A percentile compares a stretch with the other conserved stretches of the same genome.
phyloP scores from a whole-genome alignment of 768 basidiomycete genomes.

The Collybia sp. region DNA sequence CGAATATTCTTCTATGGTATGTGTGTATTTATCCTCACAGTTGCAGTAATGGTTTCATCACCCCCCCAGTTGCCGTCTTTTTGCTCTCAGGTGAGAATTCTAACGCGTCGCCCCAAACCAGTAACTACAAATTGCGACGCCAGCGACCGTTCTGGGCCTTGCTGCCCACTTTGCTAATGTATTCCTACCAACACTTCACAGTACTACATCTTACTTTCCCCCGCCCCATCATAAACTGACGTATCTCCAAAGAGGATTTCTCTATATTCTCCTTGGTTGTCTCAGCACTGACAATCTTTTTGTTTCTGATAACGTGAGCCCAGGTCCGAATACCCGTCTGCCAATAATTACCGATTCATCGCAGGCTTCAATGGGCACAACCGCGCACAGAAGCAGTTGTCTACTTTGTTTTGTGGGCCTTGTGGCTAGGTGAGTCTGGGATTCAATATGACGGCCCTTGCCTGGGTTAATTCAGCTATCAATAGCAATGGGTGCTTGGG shows the following conservation, averaged over 20 bases:
- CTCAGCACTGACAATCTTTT: constrained; percentile 60
- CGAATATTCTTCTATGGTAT: constrained; percentile 48
- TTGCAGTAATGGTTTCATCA: constrained; percentile 5
- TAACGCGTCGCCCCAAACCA: neutral
- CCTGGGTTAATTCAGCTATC: constrained; percentile 2
- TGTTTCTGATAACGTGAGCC: constrained; percentile 55
- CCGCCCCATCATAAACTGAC: neutral
- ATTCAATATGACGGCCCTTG: constrained; percentile 1
- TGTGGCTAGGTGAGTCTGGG: constrained; percentile 65
- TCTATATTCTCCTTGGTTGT: constrained; percentile 65
- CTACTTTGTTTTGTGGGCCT: constrained; percentile 48
- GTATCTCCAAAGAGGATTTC: constrained; percentile 49
- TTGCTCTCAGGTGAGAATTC: constrained; percentile 35
- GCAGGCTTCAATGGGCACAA: constrained; percentile 66
- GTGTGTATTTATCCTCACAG: constrained; percentile 12
- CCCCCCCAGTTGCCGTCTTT: constrained; percentile 33
- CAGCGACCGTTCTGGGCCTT: constrained; percentile 61
- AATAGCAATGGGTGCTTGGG: constrained; percentile 72
- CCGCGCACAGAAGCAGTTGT: constrained; percentile 56
- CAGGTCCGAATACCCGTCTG: no score
- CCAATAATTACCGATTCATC: constrained; percentile 3
- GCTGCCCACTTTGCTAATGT: constrained; percentile 60
- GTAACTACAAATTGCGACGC: constrained; percentile 4
- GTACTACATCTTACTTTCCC: constrained; percentile 33
- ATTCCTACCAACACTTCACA: constrained; percentile 61